Evolutionary conservation across 2,329 filamentous ascomycete genomes (phyloP), one percentile per base, ranked within the genome.

Genomic region (Diplodia seriata): DNA sequence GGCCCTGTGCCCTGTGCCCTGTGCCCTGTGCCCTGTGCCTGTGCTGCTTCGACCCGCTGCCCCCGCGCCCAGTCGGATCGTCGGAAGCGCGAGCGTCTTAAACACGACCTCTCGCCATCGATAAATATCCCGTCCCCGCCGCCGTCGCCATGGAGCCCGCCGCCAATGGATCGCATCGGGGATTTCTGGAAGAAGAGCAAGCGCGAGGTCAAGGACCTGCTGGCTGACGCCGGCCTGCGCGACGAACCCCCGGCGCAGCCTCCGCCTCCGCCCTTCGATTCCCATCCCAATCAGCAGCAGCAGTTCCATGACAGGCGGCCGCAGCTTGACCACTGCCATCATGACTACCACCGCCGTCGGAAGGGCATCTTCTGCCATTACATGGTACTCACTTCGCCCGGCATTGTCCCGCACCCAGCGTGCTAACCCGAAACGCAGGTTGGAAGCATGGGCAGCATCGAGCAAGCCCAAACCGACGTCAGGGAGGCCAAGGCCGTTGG

Each of bases 401-500:
- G 3, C 40, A 9, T 8, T 38, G 23, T 5, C 23, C 8, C n/a
- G 18, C 11, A 23, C 2, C 18, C 47, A 38, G 15, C 29, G 38
- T 26, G 31, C 59, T 63, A 14, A 63, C 31, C 47, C 12, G 4
- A 14, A 20, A 3, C 43, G 18, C 59, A 67, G 64, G 59, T 64
- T n/a, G 66, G 66, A 15, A 53, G 59, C 40, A 68, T 68, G 66
- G 50, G 50, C 38, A 53, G 50, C 51, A 50, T 68, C 18, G 66
- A 68, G 4, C 66, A 64, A 18, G 66, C 66, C 38, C 36, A 49
- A n/a, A 68, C 57, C 12, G 75, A 77, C 12, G 74, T 77, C 50
- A 33, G 70, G 18, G 74, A 76, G 53, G 74, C 73, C 9, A 72
- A 73, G 59, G 64, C 70, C 1, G 68, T 78, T 1, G 79, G 66